Evolutionary conservation across 2,329 filamentous ascomycete genomes (phyloP).

Genomic region (Ramularia collo-cygni): DNA sequence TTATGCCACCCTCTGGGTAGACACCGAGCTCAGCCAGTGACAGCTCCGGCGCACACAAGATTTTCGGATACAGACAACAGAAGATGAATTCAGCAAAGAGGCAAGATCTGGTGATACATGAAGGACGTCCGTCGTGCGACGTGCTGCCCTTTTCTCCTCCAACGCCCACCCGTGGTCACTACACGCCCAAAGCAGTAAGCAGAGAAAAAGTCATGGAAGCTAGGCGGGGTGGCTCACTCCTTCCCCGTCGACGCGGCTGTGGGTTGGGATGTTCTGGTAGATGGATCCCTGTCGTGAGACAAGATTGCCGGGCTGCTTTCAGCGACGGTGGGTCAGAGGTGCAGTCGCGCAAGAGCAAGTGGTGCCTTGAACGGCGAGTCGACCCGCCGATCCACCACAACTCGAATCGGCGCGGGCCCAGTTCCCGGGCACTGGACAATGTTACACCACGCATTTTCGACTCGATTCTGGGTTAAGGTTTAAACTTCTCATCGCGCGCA

Average conservation of each 20-base stretch:
- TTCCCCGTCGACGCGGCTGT: slow-evolving; percentile 38
- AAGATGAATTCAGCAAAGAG: slow-evolving; percentile 29
- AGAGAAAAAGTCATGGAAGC: slow-evolving; percentile 33
- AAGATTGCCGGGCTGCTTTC: slow-evolving; percentile 20
- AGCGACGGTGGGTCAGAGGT: slow-evolving; percentile 19
- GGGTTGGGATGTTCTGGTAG: slow-evolving; percentile 34
- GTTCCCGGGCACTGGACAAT: slow-evolving; percentile 21
- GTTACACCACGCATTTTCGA: slow-evolving; percentile 20
- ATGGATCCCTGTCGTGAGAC: slow-evolving; percentile 33
- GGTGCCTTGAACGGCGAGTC: slow-evolving; percentile 19
- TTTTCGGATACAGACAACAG: slow-evolving; percentile 24
- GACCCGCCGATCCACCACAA: slow-evolving; percentile 18
- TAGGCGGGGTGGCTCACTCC: slow-evolving; percentile 31
- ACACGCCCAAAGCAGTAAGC: slow-evolving; percentile 27
- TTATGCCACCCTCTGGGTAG: slow-evolving; percentile 21
- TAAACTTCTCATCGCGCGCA: slow-evolving; percentile 7
- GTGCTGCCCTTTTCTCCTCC: slow-evolving; percentile 23
- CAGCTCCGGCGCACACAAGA: slow-evolving; percentile 27
- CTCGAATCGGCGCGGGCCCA: slow-evolving; percentile 26
- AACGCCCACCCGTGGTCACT: slow-evolving; percentile 24
- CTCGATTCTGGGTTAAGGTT: slow-evolving; percentile 24
- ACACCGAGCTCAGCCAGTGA: slow-evolving; percentile 26
- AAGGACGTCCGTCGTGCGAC: slow-evolving; percentile 27
- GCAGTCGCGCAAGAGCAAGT: slow-evolving; percentile 14
- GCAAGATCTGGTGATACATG: slow-evolving; percentile 31